These are phyloP conservation scores for Pythium oligandrum DNA, from an alignment of 352 stramenopile genomes.

Conservation along the genomic window DNA sequence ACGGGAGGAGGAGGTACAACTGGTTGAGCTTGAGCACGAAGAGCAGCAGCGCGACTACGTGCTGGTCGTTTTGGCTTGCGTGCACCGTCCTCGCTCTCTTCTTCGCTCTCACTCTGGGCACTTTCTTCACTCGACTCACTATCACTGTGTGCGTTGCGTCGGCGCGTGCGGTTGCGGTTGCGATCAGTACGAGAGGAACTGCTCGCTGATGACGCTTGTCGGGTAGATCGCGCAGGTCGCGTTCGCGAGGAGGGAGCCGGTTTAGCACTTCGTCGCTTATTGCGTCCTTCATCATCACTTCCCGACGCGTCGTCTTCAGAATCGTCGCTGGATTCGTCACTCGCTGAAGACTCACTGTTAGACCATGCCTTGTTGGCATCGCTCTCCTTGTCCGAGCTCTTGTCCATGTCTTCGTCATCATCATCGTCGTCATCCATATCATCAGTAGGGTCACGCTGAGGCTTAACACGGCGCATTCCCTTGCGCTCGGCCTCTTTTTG, in stretches of 20 bases:
- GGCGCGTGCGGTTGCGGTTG: conserved; percentile 3
- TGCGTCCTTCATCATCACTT: too few relatives aligned
- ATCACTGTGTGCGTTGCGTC: conserved; percentile 3
- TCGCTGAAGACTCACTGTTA: conserved; percentile 58
- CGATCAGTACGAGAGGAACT: conserved; percentile 10
- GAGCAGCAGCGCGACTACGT: too few relatives aligned
- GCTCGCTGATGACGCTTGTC: conserved; percentile 16
- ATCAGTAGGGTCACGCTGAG: neutral
- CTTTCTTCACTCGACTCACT: conserved; percentile 16
- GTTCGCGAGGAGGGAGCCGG: too few relatives aligned
- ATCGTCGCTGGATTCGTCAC: conserved; percentile 51
- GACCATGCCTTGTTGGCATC: conserved; percentile 59
- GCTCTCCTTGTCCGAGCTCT: conserved; percentile 41
- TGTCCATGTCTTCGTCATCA: conserved; percentile 26
- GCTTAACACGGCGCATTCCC: conserved; percentile 19
- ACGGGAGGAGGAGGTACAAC: too few relatives aligned
- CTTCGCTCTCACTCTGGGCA: conserved; percentile 10
- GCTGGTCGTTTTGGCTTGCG: too few relatives aligned
- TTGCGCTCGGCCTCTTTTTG: conserved; percentile 48
- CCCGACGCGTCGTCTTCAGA: conserved; percentile 18
- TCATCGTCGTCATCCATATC: conserved; percentile 1
- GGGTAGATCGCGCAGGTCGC: conserved; percentile 1
- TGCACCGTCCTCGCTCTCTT: conserved; percentile 7
- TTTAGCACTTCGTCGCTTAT: too few relatives aligned
- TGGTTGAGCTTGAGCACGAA: too few relatives aligned